Evolutionary conservation across 139 green algal genomes (phyloP).

Genomic region (Chlorella sp.): DNA sequence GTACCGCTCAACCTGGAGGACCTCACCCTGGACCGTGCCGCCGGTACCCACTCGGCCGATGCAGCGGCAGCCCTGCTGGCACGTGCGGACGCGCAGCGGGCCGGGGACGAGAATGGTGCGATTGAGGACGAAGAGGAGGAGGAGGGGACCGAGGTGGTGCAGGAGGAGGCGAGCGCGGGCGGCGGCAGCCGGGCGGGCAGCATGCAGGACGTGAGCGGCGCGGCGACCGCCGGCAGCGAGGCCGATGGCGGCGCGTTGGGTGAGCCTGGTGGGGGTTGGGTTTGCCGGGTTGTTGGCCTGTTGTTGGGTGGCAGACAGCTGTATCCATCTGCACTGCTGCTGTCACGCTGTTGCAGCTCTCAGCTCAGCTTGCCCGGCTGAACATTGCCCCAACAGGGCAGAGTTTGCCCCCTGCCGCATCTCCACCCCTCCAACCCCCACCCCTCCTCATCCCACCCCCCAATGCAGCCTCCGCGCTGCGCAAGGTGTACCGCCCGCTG

Average conservation of each 20-base stretch:
- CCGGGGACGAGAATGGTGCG: no score
- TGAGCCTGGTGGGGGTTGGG: neutral
- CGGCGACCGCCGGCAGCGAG: neutral
- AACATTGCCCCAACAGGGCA: no score
- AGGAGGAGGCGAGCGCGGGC: neutral
- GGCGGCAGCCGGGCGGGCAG: neutral
- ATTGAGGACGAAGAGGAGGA: neutral
- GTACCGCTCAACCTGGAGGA: conserved; percentile 67
- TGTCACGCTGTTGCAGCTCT: neutral
- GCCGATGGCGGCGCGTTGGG: neutral
- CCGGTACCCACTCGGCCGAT: neutral
- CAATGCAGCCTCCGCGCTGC: conserved; percentile 18
- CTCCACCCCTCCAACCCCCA: neutral
- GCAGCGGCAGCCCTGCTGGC: neutral
- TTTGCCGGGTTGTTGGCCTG: no score
- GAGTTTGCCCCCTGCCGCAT: no score
- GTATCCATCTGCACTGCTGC: neutral
- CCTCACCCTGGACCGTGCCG: conserved; percentile 45
- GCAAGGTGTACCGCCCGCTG: conserved; percentile 80
- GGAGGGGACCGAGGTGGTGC: neutral
- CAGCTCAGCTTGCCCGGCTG: neutral
- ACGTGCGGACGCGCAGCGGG: neutral
- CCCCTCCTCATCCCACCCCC: neutral
- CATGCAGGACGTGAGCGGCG: neutral
- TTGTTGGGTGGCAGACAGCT: no score